These are phyloP conservation scores for Dendrobium nobile DNA, from an alignment of 106 monocot species.

Conservation along the genomic window DNA sequence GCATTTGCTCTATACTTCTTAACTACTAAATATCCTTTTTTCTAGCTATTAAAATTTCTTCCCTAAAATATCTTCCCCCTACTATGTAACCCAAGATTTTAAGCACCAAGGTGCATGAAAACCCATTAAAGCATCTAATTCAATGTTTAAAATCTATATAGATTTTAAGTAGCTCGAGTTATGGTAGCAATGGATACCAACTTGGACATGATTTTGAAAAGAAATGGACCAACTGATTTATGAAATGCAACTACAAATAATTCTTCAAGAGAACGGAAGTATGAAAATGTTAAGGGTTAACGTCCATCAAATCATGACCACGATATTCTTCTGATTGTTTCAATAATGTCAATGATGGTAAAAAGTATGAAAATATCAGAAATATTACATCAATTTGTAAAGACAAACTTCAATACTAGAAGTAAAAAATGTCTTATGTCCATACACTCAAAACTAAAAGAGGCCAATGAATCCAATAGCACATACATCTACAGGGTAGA, in stretches of 20 bases:
- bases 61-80: too few relatives aligned
- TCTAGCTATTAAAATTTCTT: too few relatives aligned
- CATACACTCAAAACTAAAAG: neutral
- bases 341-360: neutral
- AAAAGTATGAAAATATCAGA: neutral
- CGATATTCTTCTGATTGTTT: neutral
- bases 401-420: neutral
- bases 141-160: neutral
- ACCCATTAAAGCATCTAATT: neutral
- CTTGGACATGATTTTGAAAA: neutral
- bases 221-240: neutral
- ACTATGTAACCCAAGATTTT: too few relatives aligned
- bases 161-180: neutral
- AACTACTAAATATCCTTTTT: too few relatives aligned
- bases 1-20: too few relatives aligned
- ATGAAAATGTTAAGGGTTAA: neutral
- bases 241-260: neutral
- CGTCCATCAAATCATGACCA: neutral
- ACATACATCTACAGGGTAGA: neutral
- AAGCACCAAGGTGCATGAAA: neutral
- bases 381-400: neutral
- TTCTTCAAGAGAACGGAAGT: neutral
- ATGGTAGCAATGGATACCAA: neutral
- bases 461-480: neutral
- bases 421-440: neutral